Evolutionary conservation across 2,329 filamentous ascomycete species (phyloP).

Genomic region (Pestalotiopsis sp.): DNA sequence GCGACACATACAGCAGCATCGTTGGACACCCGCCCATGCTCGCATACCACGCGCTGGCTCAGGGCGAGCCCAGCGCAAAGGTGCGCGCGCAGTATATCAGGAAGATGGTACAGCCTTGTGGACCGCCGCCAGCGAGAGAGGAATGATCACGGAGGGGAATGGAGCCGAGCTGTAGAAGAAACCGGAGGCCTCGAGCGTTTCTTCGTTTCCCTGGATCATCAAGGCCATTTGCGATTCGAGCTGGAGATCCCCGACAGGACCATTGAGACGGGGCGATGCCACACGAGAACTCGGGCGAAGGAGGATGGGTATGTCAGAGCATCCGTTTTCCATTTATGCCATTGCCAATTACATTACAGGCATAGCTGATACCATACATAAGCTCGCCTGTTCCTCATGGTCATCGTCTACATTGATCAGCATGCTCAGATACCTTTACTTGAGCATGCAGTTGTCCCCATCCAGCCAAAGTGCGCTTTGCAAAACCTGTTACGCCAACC

Average conservation of each 20-base stretch:
- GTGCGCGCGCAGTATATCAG: slow-evolving; percentile 81
- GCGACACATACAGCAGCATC: slow-evolving; percentile 88
- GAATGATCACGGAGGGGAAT: slow-evolving; percentile 25
- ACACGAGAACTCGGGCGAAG: background rate
- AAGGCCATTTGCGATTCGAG: too few species aligned
- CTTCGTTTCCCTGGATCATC: too few species aligned
- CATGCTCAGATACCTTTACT: background rate
- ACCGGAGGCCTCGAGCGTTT: too few species aligned
- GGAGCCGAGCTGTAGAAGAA: background rate
- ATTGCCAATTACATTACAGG: background rate
- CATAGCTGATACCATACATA: background rate
- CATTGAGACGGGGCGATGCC: background rate
- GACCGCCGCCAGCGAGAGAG: slow-evolving; percentile 59
- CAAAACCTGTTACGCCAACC: background rate
- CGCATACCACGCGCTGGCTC: slow-evolving; percentile 84
- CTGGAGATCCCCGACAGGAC: too few species aligned
- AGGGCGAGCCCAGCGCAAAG: slow-evolving; percentile 82
- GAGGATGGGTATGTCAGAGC: background rate
- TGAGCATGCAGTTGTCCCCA: background rate
- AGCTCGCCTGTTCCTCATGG: background rate
- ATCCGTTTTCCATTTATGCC: background rate
- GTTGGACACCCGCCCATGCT: slow-evolving; percentile 87
- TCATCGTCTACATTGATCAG: background rate
- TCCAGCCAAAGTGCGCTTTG: background rate
- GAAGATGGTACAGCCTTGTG: slow-evolving; percentile 68